Evolutionary conservation across 1,284 basidiomycete genomes (phyloP), one percentile per base, ranked within the genome.

Genomic region (Melampsora larici-populina): DNA sequence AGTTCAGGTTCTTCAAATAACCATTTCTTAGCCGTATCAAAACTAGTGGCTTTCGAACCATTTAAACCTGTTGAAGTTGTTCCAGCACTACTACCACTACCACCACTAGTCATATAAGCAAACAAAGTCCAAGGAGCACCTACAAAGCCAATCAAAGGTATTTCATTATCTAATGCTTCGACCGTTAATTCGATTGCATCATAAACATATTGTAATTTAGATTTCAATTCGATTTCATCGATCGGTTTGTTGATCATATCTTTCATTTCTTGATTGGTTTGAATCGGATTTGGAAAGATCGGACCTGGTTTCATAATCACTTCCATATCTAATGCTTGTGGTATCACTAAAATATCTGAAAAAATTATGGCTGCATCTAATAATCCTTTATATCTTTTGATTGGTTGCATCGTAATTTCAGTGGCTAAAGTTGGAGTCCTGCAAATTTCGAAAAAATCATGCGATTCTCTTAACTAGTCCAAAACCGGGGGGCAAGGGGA

Each of bases 41-140:
- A 89, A 26, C 55, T 69, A 40, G 65, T 69, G 3, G 70, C 55
- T 60, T 77, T 77, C n/a, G 51, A 60, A 29, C 11, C 43, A 55
- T 70, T 78, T 48, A 73, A 31, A 49, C 65, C 66, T 2, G 26
- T 36, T 21, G 36, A 51, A n/a, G 62, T 63, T 2, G 31, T 66
- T 9, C 36, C 15, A 31, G n/a, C 17, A 36, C 91, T 92, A 86
- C 93, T 94, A 84, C 88, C 91, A 18, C 91, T 90, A 7, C 94
- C 94, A 18, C 94, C 95, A 84, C 97, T 94, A 81, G 95, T 89
- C 95, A 97, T 98, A 85, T 97, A 97, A 60, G 90, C 89, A 86
- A 98, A 94, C 73, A 97, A 87, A 24, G 95, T 97, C 95, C 95
- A 97, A 0, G 94, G 95, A 0, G 93, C 93, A 68, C 95, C 94